phyloP scores from a whole-genome alignment of 2,329 filamentous ascomycete genomes.

The Metarhizium guizhouense region DNA sequence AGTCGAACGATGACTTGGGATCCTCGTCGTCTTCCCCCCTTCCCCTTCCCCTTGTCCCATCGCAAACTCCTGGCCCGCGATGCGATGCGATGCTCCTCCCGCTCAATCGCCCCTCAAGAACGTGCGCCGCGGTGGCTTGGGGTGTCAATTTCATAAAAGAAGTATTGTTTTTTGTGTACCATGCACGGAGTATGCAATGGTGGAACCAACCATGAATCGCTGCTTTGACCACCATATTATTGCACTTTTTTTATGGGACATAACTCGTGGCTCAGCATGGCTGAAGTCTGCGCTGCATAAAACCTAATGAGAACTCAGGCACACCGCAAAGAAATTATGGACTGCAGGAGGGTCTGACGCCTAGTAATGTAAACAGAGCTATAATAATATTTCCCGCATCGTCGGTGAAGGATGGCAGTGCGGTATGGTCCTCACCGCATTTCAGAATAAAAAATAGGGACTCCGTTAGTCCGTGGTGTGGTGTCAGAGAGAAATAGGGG shows the following conservation, averaged over 20 bases:
- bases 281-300: neutral
- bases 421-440: too few relatives aligned
- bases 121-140: neutral
- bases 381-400: too few relatives aligned
- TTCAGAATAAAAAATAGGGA: too few relatives aligned
- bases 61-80: slow-evolving; percentile 1
- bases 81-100: neutral
- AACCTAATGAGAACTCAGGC: neutral
- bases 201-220: neutral
- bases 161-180: neutral
- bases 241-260: slow-evolving; percentile 3
- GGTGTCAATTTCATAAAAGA: neutral
- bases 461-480: too few relatives aligned
- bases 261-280: neutral
- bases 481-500: too few relatives aligned
- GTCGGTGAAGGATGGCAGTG: too few relatives aligned
- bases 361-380: too few relatives aligned
- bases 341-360: slow-evolving; percentile 2
- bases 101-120: neutral
- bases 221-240: slow-evolving; percentile 3
- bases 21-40: neutral
- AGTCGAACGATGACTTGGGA: neutral
- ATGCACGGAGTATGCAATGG: neutral
- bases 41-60: neutral
- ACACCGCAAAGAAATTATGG: slow-evolving; percentile 4